Evolutionary conservation across 371 early-diverging fungal species (phyloP), one percentile per base, ranked within the genome.

Genomic region (Batrachochytrium dendrobatidis): DNA sequence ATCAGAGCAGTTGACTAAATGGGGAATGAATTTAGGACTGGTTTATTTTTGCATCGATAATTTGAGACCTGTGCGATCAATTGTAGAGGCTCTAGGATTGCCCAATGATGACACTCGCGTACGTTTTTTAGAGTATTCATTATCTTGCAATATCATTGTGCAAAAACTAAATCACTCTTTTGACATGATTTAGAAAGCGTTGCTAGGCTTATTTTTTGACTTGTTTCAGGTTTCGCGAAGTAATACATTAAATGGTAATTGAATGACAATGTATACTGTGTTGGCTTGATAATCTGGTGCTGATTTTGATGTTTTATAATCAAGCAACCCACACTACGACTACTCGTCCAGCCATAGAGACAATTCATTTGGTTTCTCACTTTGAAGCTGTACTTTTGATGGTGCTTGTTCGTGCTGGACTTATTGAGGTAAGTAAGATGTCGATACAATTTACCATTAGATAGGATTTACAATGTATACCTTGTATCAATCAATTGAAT

Each of bases 31-130:
- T n/a, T 25, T 55, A 55, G 83, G 85, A 0, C 61, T 88, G 0
- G 77, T 90, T 33, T 87, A 86, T 61, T 74, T 91, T 60, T 88
- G 86, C 63, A 73, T 83, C 2, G 85, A 89, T 56, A 77, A 86
- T 53, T 80, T 83, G 72, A 74, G 85, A 24, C 84, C 88, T 0
- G 77, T 90, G 18, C 63, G 80, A 43, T 84, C 89, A 0, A 74
- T 92, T 18, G 85, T 92, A 0, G 88, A 87, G 35, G 82, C 89
- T 0, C 68, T 91, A 33, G 70, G 79, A 4, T 68, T 88, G 43
- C 90, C 92, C 6, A 73, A 76, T 25, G 87, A 85, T 29, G 92
- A 90, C 51, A 86, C 84, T 17, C 71, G 85, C 75, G 89, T 88
- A 73, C 49, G 73, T 20, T 17, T 3, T 61, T 29, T 2, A 24